phyloP scores from a whole-genome alignment of 106 monocot species.

The Dendrobium catenatum region DNA sequence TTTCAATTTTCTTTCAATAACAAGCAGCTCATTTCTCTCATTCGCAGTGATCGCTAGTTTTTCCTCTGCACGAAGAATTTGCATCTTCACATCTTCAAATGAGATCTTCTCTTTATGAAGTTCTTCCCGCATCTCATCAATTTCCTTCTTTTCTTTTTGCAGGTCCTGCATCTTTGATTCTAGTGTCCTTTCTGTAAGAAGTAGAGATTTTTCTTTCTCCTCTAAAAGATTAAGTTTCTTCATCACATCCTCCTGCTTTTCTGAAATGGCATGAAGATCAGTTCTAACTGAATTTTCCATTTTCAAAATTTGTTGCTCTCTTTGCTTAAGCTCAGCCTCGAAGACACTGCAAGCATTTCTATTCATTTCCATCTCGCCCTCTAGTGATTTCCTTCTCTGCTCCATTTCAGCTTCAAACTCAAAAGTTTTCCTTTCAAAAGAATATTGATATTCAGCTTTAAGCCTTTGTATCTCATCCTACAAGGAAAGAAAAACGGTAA shows the following conservation, averaged over 20 bases:
- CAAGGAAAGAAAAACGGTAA: conserved; percentile 6
- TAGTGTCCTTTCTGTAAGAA: conserved; percentile 15
- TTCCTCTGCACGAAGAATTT: conserved; percentile 33
- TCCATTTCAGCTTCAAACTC: conserved; percentile 72
- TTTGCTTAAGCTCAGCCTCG: conserved; percentile 32
- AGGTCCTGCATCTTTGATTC: conserved; percentile 33
- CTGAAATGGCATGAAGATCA: conserved; percentile 22
- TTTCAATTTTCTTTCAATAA: conserved; percentile 69
- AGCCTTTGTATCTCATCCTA: conserved; percentile 74
- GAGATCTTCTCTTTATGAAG: conserved; percentile 40
- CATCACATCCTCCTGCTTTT: conserved; percentile 36
- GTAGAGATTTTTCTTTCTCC: conserved; percentile 43
- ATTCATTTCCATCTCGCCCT: conserved; percentile 54
- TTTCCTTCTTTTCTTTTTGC: conserved; percentile 43
- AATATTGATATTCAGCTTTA: conserved; percentile 36
- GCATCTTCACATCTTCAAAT: conserved; percentile 50
- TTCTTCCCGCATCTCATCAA: conserved; percentile 34
- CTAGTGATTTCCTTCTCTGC: conserved; percentile 29
- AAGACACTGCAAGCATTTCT: conserved; percentile 16
- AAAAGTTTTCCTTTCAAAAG: conserved; percentile 33
- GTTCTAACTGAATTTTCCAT: conserved; percentile 32
- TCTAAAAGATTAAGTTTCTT: conserved; percentile 39
- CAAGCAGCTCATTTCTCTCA: conserved; percentile 62
- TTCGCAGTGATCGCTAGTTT: conserved; percentile 37
- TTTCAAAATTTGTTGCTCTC: conserved; percentile 26